These are phyloP conservation scores for Juncus effusus DNA, from an alignment of 176 grass and related monocot species.

Conservation along the genomic window DNA sequence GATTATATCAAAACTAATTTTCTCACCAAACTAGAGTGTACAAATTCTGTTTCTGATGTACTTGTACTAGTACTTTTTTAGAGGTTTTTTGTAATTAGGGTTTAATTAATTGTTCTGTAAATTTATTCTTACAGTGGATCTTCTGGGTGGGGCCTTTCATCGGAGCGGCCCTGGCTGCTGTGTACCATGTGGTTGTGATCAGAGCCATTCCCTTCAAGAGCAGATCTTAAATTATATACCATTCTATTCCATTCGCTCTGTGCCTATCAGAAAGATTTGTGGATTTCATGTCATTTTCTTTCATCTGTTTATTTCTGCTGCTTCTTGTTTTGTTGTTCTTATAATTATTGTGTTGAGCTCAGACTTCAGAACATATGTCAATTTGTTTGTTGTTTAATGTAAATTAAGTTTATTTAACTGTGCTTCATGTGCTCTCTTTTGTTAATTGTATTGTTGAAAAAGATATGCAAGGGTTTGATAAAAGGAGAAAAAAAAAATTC, in stretches of 20 bases:
- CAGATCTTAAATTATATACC: constrained; percentile 47
- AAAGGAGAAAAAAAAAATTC: too few species aligned
- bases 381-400: constrained; percentile 19
- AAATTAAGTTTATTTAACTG: constrained; percentile 30
- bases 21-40: too few species aligned
- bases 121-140: constrained; percentile 60
- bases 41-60: too few species aligned
- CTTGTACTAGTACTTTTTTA: neutral
- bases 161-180: constrained; percentile 75
- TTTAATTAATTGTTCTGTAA: neutral
- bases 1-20: too few species aligned
- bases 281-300: constrained; percentile 24
- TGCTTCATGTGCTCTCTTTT: neutral
- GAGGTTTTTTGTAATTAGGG: constrained; percentile 14
- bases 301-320: constrained; percentile 11
- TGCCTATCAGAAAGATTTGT: constrained; percentile 12
- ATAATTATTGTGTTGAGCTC: constrained; percentile 13
- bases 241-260: neutral
- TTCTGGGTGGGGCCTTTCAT: constrained; percentile 98
- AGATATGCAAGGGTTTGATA: too few species aligned
- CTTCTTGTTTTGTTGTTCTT: constrained; percentile 1
- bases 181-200: constrained; percentile 98
- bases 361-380: neutral
- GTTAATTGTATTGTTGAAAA: too few species aligned
- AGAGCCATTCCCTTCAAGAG: constrained; percentile 94